Evolutionary conservation across 2,329 filamentous ascomycete genomes (phyloP).

Genomic region (Pseudohalonectria lignicola): DNA sequence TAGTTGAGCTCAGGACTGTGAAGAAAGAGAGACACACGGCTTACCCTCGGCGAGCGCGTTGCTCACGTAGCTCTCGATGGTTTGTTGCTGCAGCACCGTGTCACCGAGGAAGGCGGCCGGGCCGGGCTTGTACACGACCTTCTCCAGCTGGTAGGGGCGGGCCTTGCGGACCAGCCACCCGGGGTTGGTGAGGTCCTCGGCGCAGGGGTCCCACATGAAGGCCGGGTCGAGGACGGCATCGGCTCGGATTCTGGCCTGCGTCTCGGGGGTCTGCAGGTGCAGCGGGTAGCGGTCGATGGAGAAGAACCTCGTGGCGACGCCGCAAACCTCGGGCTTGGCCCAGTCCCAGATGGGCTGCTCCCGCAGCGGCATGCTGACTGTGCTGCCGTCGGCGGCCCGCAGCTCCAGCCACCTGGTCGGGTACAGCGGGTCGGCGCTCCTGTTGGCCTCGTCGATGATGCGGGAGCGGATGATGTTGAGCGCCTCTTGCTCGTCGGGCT

Average conservation of each 20-base stretch:
- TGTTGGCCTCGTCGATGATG: conserved; percentile 30
- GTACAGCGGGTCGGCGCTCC: conserved; percentile 30
- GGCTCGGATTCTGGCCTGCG: conserved; percentile 15
- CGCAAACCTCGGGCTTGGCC: conserved; percentile 14
- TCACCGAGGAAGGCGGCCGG: conserved; percentile 25
- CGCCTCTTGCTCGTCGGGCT: conserved; percentile 8
- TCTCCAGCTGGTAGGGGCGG: conserved; percentile 11
- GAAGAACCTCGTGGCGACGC: conserved; percentile 25
- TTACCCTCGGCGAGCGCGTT: conserved; percentile 10
- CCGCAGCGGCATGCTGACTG: conserved; percentile 10
- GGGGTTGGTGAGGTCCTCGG: conserved; percentile 13
- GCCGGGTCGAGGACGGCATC: conserved; percentile 16
- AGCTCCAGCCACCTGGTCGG: conserved; percentile 11
- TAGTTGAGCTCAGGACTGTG: background rate
- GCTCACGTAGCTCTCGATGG: conserved; percentile 11
- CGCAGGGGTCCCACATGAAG: conserved; percentile 15
- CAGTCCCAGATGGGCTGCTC: conserved; percentile 23
- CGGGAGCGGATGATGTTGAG: conserved; percentile 21
- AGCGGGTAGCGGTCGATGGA: conserved; percentile 36
- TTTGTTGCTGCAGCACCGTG: conserved; percentile 21
- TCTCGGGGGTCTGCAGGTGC: conserved; percentile 21
- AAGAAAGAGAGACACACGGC: conserved; percentile 1
- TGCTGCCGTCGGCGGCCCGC: conserved; percentile 9
- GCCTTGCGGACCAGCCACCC: conserved; percentile 12
- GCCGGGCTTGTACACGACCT: conserved; percentile 14